phyloP scores from a whole-genome alignment of 2,329 filamentous ascomycete genomes.

The Fusarium sarcochroum region DNA sequence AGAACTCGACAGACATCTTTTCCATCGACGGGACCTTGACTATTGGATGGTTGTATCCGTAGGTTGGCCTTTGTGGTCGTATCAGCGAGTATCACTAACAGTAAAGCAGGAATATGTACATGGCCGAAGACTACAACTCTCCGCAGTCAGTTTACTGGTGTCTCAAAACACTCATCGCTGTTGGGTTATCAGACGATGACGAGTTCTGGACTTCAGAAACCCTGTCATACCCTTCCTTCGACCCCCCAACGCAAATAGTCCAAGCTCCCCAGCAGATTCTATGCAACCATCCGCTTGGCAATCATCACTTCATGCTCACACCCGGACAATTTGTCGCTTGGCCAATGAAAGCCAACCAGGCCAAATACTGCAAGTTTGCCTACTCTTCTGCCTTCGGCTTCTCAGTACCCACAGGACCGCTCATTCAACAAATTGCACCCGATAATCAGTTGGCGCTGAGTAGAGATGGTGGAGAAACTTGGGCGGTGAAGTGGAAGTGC shows the following conservation, averaged over 20 bases:
- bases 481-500: constrained; percentile 51
- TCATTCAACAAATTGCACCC: constrained; percentile 53
- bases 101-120: constrained; percentile 62
- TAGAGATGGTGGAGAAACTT: constrained; percentile 51
- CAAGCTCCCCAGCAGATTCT: constrained; percentile 60
- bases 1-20: constrained; percentile 60
- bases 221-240: constrained; percentile 37
- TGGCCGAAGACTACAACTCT: constrained; percentile 70
- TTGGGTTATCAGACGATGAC: constrained; percentile 54
- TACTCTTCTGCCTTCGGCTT: constrained; percentile 65
- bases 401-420: constrained; percentile 57
- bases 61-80: accelerated
- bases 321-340: constrained; percentile 56
- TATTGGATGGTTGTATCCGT: constrained; percentile 58
- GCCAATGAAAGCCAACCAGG: constrained; percentile 57
- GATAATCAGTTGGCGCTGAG: constrained; percentile 52
- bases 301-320: constrained; percentile 61
- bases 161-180: constrained; percentile 63
- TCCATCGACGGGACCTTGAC: constrained; percentile 63
- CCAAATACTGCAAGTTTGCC: constrained; percentile 64
- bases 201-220: constrained; percentile 63
- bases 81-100: not conserved
- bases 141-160: constrained; percentile 69
- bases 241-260: constrained; percentile 14
- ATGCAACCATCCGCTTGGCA: constrained; percentile 52